These are phyloP conservation scores for Kazachstania sp. DNA, from an alignment of 1,139 yeast genomes.

Conservation along the genomic window DNA sequence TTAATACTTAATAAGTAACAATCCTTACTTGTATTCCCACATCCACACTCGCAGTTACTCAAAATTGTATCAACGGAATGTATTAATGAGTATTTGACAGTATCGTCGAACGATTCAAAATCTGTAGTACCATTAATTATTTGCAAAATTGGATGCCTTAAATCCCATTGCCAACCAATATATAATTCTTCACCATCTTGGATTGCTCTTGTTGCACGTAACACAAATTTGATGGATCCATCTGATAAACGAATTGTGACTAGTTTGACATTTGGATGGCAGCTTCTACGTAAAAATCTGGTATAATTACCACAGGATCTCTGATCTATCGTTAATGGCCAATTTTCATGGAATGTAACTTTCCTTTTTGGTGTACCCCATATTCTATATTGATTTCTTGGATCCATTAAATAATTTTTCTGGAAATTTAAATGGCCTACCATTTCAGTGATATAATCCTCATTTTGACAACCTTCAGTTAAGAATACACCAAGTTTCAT, in stretches of 20 bases:
- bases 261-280: constrained; percentile 68
- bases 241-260: constrained; percentile 42
- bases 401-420: constrained; percentile 52
- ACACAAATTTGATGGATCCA: constrained; percentile 42
- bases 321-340: constrained; percentile 64
- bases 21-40: constrained; percentile 38
- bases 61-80: constrained; percentile 54
- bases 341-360: constrained; percentile 46
- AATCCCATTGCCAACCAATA: constrained; percentile 85
- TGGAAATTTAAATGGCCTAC: constrained; percentile 67
- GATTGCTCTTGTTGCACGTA: constrained; percentile 52
- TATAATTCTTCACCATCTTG: constrained; percentile 62
- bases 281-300: constrained; percentile 67
- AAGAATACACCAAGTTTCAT: constrained; percentile 60
- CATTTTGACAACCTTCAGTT: constrained; percentile 35
- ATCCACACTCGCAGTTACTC: constrained; percentile 67
- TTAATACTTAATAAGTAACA: constrained; percentile 56
- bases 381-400: constrained; percentile 66
- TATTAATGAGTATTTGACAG: constrained; percentile 46
- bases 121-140: constrained; percentile 37
- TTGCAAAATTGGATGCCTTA: constrained; percentile 59
- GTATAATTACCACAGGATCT: constrained; percentile 71
- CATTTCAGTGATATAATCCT: constrained; percentile 53
- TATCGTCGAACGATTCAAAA: constrained; percentile 37
- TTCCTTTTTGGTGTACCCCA: constrained; percentile 83